A percentile compares a stretch with the other conserved stretches of the same genome.
These are phyloP conservation scores for Arxiozyma slooffiae DNA, from an alignment of 1,139 yeast genomes.

Conservation along the genomic window DNA sequence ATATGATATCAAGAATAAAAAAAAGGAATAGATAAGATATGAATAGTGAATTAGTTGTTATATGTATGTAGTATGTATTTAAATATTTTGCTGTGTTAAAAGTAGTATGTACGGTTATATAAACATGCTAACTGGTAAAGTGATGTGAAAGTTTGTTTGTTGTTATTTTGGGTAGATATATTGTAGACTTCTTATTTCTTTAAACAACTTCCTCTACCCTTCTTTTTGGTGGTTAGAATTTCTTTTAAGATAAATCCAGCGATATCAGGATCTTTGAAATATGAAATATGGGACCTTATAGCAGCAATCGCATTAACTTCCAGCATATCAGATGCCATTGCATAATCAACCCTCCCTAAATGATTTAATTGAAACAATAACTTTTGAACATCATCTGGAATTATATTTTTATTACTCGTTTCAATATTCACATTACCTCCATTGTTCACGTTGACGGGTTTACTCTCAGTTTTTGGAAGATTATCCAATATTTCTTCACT, in stretches of 20 bases:
- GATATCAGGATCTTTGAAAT: slow-evolving; percentile 78
- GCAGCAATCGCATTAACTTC: slow-evolving; percentile 75
- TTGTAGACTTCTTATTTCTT: background rate
- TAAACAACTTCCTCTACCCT: background rate
- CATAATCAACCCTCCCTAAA: slow-evolving; percentile 73
- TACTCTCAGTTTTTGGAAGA: slow-evolving; percentile 4
- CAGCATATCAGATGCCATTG: slow-evolving; percentile 67
- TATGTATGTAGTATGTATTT: background rate
- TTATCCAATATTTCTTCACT: slow-evolving; percentile 19
- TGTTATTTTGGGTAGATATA: background rate
- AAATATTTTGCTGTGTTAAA: no score
- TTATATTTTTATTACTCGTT: slow-evolving; percentile 10
- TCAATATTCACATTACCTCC: slow-evolving; percentile 5
- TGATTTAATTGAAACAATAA: slow-evolving; percentile 42
- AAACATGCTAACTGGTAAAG: no score
- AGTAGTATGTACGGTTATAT: background rate
- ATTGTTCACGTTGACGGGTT: background rate
- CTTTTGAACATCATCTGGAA: background rate
- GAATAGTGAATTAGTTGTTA: background rate
- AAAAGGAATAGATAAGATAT: background rate
- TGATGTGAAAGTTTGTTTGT: no score
- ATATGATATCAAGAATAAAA: slow-evolving; percentile 10
- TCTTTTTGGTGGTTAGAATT: slow-evolving; percentile 21
- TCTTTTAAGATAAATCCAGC: slow-evolving; percentile 68
- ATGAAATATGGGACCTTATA: slow-evolving; percentile 76